Conservation (phyloP, 345 rosid species). For the Crucihimalaya himalaica region DNA sequence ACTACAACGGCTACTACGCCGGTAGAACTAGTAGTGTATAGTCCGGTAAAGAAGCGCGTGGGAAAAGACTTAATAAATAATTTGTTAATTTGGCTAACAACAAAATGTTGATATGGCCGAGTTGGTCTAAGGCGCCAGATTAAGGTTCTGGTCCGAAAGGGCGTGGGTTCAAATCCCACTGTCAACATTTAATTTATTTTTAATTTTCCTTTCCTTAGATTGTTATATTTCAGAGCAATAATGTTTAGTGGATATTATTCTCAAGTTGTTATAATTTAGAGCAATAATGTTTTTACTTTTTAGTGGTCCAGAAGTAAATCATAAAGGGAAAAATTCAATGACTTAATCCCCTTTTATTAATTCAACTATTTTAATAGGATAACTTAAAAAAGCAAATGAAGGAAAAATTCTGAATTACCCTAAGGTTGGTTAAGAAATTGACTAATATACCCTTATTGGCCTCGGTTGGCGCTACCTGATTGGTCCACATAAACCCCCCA, state of each 20-base stretch:
- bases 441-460: background rate
- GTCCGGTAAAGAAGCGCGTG: background rate
- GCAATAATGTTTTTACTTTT: background rate
- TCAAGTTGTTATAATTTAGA: background rate
- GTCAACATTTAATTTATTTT: constrained; percentile 44
- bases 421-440: background rate
- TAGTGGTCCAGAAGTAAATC: constrained; percentile 8
- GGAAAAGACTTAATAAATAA: background rate
- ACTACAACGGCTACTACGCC: constrained; percentile 8
- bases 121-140: constrained; percentile 99
- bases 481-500: constrained; percentile 47
- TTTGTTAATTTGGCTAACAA: rapidly evolving
- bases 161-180: constrained; percentile 98
- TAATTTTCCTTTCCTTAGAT: background rate
- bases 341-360: background rate
- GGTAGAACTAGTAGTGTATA: background rate
- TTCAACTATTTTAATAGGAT: constrained; percentile 10
- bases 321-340: background rate
- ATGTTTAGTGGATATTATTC: background rate
- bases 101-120: constrained; percentile 71
- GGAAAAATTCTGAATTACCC: background rate
- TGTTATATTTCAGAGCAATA: background rate
- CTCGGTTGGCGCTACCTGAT: constrained; percentile 10
- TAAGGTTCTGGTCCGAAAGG: constrained; percentile 99
- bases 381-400: constrained; percentile 11